Evolutionary conservation across 2,329 filamentous ascomycete genomes (phyloP).

Genomic region (Graphilbum fragrans): DNA sequence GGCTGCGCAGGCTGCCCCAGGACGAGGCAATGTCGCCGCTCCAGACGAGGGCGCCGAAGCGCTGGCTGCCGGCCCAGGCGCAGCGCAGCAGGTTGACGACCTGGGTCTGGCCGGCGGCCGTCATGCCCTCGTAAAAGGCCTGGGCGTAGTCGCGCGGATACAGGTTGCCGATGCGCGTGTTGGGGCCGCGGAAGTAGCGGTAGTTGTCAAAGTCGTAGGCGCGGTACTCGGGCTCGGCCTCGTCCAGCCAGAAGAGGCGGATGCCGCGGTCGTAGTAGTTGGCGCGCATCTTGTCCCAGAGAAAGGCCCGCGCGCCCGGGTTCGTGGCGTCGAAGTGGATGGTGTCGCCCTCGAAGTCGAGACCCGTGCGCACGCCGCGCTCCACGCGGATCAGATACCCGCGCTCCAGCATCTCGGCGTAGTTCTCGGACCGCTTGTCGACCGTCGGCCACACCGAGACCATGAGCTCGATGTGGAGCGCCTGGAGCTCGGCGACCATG

Average conservation of each 20-base stretch:
- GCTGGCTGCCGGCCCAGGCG: slow-evolving; percentile 44
- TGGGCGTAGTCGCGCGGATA: slow-evolving; percentile 46
- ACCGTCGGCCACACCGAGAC: slow-evolving; percentile 60
- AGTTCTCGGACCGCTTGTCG: slow-evolving; percentile 46
- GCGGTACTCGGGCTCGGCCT: slow-evolving; percentile 55
- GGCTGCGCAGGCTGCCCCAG: slow-evolving; percentile 46
- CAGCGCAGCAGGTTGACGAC: slow-evolving; percentile 42
- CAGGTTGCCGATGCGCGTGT: slow-evolving; percentile 41
- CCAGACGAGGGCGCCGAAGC: slow-evolving; percentile 55
- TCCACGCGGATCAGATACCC: slow-evolving; percentile 50
- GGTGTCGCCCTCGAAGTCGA: slow-evolving; percentile 47
- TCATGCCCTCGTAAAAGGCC: slow-evolving; percentile 48
- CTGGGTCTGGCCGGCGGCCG: slow-evolving; percentile 31
- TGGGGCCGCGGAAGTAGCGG: slow-evolving; percentile 43
- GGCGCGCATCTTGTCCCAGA: slow-evolving; percentile 46
- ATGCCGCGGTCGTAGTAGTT: slow-evolving; percentile 54
- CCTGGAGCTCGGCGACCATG: slow-evolving; percentile 50
- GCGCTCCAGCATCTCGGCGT: slow-evolving; percentile 45
- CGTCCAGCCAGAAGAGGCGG: slow-evolving; percentile 55
- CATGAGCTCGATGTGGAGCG: slow-evolving; percentile 52
- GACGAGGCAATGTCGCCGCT: slow-evolving; percentile 54
- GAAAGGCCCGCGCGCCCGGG: slow-evolving; percentile 40
- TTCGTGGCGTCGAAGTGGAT: slow-evolving; percentile 54
- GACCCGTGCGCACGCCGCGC: slow-evolving; percentile 42
- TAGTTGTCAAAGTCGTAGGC: slow-evolving; percentile 57